Conservation (phyloP, 768 basidiomycete species). For the Tylopilus intermedius region DNA sequence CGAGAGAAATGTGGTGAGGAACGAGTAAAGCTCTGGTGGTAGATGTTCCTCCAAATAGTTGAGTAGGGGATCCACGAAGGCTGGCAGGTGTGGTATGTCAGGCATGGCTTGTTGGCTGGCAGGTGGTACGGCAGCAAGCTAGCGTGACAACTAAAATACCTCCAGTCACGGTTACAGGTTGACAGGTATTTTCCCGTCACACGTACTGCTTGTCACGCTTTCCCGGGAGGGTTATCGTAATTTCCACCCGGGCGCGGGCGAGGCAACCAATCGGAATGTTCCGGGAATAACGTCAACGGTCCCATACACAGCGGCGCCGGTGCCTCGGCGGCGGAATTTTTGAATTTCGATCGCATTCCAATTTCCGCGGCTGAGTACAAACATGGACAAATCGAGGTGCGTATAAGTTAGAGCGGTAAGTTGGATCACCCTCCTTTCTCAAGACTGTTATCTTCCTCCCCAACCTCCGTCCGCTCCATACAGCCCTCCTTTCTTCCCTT, state of each 20-base stretch:
- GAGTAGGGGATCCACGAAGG: constrained; percentile 50
- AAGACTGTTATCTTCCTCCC: constrained; percentile 16
- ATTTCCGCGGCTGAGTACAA: constrained; percentile 26
- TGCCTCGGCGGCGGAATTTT: constrained; percentile 13
- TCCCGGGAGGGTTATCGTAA: neutral
- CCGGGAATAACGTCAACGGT: constrained; percentile 12
- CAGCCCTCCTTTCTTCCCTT: constrained; percentile 7
- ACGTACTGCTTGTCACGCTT: constrained; percentile 7
- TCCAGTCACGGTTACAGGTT: constrained; percentile 15
- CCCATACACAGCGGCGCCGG: constrained; percentile 7
- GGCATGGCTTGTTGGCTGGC: constrained; percentile 11
- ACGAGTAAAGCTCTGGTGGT: constrained; percentile 51
- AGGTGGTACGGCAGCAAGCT: constrained; percentile 18
- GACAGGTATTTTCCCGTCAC: constrained; percentile 15
- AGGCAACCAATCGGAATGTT: constrained; percentile 26
- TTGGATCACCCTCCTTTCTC: constrained; percentile 19
- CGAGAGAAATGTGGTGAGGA: constrained; percentile 48
- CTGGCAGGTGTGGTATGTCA: constrained; percentile 37
- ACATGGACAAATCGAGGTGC: constrained; percentile 22
- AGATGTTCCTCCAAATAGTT: constrained; percentile 50
- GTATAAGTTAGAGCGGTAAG: constrained; percentile 32
- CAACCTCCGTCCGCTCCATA: neutral
- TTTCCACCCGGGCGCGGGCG: constrained; percentile 6
- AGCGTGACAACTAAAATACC: constrained; percentile 15
- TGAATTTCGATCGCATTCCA: constrained; percentile 13